A percentile compares a stretch with the other conserved stretches of the same genome.
These are phyloP conservation scores for Monilinia laxa DNA, from an alignment of 2,329 filamentous ascomycete species.

Conservation along the genomic window DNA sequence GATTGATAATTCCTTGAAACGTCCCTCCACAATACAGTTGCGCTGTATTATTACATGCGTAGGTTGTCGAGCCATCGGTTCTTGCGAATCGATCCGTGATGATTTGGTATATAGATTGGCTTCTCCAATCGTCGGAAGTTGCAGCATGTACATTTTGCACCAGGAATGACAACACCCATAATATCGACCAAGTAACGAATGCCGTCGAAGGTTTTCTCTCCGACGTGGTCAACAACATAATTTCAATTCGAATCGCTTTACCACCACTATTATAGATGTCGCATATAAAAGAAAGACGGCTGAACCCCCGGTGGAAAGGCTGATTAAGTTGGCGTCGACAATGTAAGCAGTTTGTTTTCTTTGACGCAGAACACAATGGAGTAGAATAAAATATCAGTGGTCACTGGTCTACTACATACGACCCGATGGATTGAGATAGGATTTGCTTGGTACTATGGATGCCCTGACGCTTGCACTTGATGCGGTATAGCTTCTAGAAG, in stretches of 20 bases:
- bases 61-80: conserved; percentile 40
- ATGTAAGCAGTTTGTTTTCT: conserved; percentile 14
- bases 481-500: conserved; percentile 6
- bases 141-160: conserved; percentile 24
- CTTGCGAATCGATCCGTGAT: conserved; percentile 45
- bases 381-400: conserved; percentile 1
- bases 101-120: conserved; percentile 45
- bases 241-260: conserved; percentile 6
- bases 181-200: conserved; percentile 25
- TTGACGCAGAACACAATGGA: conserved; percentile 13
- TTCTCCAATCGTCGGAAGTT: conserved; percentile 39
- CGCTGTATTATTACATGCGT: conserved; percentile 33
- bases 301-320: conserved; percentile 9
- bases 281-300: conserved; percentile 13
- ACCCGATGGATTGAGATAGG: neutral
- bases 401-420: neutral
- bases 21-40: conserved; percentile 48
- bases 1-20: conserved; percentile 47
- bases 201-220: conserved; percentile 20
- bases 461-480: conserved; percentile 9
- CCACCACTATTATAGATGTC: conserved; percentile 4
- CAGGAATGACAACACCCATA: conserved; percentile 6
- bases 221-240: conserved; percentile 24
- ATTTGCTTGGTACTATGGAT: conserved; percentile 10
- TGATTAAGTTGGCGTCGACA: conserved; percentile 13